A percentile compares a stretch with the other conserved stretches of the same genome.
phyloP scores from a whole-genome alignment of 2,329 filamentous ascomycete species.

The Paramyrothecium sp. region DNA sequence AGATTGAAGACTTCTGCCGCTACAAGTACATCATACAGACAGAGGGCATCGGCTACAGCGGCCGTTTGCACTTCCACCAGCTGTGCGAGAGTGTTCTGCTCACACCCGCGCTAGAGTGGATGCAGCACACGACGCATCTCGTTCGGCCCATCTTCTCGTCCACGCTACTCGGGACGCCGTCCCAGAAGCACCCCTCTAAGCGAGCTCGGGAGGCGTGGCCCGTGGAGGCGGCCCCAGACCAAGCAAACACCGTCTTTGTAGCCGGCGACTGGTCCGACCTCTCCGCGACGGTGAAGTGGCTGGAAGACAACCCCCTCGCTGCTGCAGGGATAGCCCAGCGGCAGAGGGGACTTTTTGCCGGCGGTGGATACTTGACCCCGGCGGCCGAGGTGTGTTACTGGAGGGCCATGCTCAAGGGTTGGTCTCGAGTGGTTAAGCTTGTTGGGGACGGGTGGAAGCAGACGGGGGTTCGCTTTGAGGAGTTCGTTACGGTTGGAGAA shows the following conservation, averaged over 20 bases:
- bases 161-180: slow-evolving; percentile 13
- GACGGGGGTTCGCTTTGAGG: slow-evolving; percentile 34
- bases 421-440: slow-evolving; percentile 38
- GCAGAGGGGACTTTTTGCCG: slow-evolving; percentile 42
- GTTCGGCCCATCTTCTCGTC: slow-evolving; percentile 41
- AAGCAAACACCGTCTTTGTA: slow-evolving; percentile 51
- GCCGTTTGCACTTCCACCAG: slow-evolving; percentile 50
- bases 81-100: slow-evolving; percentile 47
- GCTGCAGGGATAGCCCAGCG: slow-evolving; percentile 45
- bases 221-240: slow-evolving; percentile 22
- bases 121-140: slow-evolving; percentile 50
- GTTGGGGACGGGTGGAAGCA: slow-evolving; percentile 32
- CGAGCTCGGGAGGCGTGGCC: slow-evolving; percentile 33
- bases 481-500: slow-evolving; percentile 23
- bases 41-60: slow-evolving; percentile 53
- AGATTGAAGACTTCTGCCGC: slow-evolving; percentile 49
- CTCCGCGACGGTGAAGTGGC: slow-evolving; percentile 41
- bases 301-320: slow-evolving; percentile 39
- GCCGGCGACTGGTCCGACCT: slow-evolving; percentile 51
- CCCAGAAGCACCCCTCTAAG: not conserved
- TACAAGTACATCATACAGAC: slow-evolving; percentile 52
- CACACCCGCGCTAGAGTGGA: slow-evolving; percentile 44
- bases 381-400: slow-evolving; percentile 55
- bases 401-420: slow-evolving; percentile 46
- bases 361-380: slow-evolving; percentile 43